phyloP scores from a whole-genome alignment of 495 filamentous ascomycete species.

The Jackrogersella multiformis region DNA sequence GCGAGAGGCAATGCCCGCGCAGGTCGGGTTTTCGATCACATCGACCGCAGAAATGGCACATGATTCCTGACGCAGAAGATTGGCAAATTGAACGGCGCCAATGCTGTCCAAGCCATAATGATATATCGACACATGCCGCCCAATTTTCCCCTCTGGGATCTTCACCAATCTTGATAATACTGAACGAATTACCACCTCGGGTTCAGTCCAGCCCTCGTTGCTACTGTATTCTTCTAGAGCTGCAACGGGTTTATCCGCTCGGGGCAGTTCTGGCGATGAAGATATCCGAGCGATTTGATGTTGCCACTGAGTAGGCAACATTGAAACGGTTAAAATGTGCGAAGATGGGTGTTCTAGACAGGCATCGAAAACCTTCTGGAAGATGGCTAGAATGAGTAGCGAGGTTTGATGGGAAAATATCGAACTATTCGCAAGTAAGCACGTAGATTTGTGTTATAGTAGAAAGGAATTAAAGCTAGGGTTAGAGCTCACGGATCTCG shows the following conservation, averaged over 20 bases:
- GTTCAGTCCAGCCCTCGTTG: constrained; percentile 58
- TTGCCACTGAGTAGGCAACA: constrained; percentile 28
- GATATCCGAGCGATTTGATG: constrained; percentile 26
- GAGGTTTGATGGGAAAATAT: constrained; percentile 53
- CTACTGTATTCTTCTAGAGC: neutral
- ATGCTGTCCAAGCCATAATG: constrained; percentile 90
- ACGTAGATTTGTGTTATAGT: neutral
- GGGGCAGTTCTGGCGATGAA: neutral
- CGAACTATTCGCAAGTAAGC: constrained; percentile 43
- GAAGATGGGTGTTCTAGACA: constrained; percentile 50
- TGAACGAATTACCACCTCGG: constrained; percentile 61
- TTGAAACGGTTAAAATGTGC: constrained; percentile 15
- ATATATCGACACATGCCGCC: constrained; percentile 73
- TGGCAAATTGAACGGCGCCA: constrained; percentile 79
- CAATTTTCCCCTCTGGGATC: constrained; percentile 62
- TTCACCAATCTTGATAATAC: constrained; percentile 66
- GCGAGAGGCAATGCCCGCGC: constrained; percentile 56
- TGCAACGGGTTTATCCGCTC: neutral
- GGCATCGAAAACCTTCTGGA: constrained; percentile 54
- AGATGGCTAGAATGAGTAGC: constrained; percentile 57
- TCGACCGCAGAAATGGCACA: constrained; percentile 69
- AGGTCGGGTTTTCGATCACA: constrained; percentile 70
- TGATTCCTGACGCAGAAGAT: constrained; percentile 65
- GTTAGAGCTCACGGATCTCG: constrained; percentile 49
- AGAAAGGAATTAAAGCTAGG: neutral